Evolutionary conservation across 2,329 filamentous ascomycete species (phyloP).

Genomic region (Orbilia ellipsospora): DNA sequence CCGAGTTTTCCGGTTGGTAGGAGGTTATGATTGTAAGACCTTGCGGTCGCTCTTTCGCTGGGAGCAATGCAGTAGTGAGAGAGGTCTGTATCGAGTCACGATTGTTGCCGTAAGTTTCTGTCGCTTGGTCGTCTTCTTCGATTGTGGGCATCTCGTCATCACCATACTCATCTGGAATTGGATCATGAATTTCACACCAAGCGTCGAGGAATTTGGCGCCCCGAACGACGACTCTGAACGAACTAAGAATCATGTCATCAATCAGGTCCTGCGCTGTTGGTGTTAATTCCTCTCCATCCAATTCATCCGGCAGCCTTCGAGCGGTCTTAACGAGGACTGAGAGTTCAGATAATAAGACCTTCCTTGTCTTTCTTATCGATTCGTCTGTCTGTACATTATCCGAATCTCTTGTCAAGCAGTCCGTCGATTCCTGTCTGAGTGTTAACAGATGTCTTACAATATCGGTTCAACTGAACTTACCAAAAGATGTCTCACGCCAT

Average conservation of each 20-base stretch:
- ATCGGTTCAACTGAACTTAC: conserved; percentile 68
- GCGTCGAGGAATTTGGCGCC: conserved; percentile 90
- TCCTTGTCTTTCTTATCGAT: conserved; percentile 80
- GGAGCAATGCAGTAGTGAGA: conserved; percentile 37
- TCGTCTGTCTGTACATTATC: conserved; percentile 79
- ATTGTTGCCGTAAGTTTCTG: conserved; percentile 17
- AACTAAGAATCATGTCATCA: conserved; percentile 92
- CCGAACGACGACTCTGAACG: conserved; percentile 92
- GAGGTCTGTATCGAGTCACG: conserved; percentile 47
- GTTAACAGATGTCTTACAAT: conserved; percentile 32
- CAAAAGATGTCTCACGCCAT: conserved; percentile 87
- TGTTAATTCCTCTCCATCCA: conserved; percentile 61
- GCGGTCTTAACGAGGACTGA: conserved; percentile 89
- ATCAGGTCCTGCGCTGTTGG: conserved; percentile 73
- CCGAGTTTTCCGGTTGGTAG: conserved; percentile 37
- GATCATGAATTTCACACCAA: conserved; percentile 69
- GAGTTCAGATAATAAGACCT: conserved; percentile 87
- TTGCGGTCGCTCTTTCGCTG: conserved; percentile 36
- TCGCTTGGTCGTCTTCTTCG: conserved; percentile 18
- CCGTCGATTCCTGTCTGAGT: conserved; percentile 77
- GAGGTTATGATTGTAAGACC: conserved; percentile 48
- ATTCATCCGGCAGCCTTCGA: conserved; percentile 80
- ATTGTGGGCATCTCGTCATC: conserved; percentile 25
- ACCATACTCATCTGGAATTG: conserved; percentile 59
- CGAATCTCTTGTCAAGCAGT: conserved; percentile 87